Base-by-base conservation (phyloP, 768 basidiomycete genomes). In the Tulasnella sp. region DNA sequence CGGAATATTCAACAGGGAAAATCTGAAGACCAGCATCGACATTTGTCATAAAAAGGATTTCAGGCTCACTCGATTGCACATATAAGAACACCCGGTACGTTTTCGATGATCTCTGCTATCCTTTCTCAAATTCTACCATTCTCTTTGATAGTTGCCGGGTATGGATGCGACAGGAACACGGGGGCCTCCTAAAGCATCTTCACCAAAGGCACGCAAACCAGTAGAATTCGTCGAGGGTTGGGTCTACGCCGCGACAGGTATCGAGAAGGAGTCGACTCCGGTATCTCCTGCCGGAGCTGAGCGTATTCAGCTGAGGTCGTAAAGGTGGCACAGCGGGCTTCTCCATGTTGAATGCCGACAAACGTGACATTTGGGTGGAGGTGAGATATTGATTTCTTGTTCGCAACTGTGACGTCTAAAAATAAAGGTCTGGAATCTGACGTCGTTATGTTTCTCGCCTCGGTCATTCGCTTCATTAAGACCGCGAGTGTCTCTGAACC, bases 301-400 rank as follows among this genome's bases (percentile, higher is more conserved):
- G 21, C 84, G 86, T 83, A 86, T 9, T 82, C 92, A 39, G 84
- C 85, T 82, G 84, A 84, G 0, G 85, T 89, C 3, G 89, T 89
- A 0, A 78, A 82, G 1, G 95, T 98, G 83, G 95, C 90, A 80
- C 84, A 82, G 16, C 88, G 92, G 0, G 84, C 90, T 4, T 98
- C 5, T 92, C 93, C 9, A 87, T 91, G 0, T 86, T 97, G 68
- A 94, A 91, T 31, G 91, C 92, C 3, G 95, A 97, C 83, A 88
- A 92, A 34, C 88, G 97, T 80, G 94, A 97, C 84, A 86, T 84
- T 16, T 98, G 97, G 97, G 89, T 93, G 16, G 85, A 89, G 83
- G 95, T 95, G 84, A 79, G 89, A 82, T 31, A 48, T 36, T n/a
- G 58, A 21, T 62, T 68, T 34, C n/a, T 44, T 14, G 36, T n/a